Evolutionary conservation across 805 yeast genomes (phyloP).

Genomic region (Candida yuanshanica): DNA sequence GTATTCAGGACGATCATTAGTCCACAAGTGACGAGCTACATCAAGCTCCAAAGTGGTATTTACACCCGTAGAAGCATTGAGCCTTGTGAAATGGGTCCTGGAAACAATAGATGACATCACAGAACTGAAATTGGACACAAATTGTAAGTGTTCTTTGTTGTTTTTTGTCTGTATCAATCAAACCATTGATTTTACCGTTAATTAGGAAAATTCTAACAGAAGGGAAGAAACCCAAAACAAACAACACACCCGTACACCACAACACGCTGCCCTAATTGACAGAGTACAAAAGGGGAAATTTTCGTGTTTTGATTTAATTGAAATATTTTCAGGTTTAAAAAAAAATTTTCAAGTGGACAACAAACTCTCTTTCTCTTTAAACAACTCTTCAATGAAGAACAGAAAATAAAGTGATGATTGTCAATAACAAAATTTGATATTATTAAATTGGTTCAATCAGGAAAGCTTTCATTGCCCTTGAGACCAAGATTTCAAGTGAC

Average conservation of each 20-base stretch:
- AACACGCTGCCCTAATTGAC: constrained; percentile 2
- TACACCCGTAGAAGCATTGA: background rate
- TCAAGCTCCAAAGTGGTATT: constrained; percentile 13
- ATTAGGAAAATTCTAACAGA: background rate
- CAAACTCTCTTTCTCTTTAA: background rate
- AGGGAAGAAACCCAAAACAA: background rate
- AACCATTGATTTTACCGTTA: too few relatives aligned
- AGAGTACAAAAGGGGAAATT: background rate
- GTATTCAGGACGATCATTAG: background rate
- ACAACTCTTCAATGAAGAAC: background rate
- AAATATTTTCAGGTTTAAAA: too few relatives aligned
- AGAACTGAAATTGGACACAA: background rate
- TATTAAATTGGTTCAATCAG: too few relatives aligned
- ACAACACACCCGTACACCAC: constrained; percentile 5
- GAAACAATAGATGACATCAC: background rate
- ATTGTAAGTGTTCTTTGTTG: background rate
- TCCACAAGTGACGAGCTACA: constrained; percentile 22
- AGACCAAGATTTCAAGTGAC: too few relatives aligned
- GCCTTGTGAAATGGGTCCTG: constrained; percentile 1
- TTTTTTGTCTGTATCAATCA: constrained; percentile 2
- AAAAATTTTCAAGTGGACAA: background rate
- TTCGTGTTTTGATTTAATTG: background rate
- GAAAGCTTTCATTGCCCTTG: too few relatives aligned
- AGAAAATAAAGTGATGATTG: background rate
- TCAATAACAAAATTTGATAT: too few relatives aligned